phyloP scores from a whole-genome alignment of 2,329 filamentous ascomycete genomes.

The Tolypocladium cylindrosporum region DNA sequence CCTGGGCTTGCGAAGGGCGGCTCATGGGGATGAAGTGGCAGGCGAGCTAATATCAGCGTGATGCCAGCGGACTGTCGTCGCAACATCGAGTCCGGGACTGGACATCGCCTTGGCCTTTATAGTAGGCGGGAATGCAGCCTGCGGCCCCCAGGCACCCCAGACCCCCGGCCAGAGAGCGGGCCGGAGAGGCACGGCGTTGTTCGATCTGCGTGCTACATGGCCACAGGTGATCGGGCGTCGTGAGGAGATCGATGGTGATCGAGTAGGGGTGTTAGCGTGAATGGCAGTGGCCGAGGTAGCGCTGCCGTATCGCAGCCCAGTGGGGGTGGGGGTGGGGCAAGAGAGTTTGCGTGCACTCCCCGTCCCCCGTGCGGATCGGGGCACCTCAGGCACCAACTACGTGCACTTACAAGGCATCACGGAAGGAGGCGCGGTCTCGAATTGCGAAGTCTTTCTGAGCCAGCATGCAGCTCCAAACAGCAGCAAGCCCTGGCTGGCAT shows the following conservation, averaged over 20 bases:
- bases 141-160: not conserved
- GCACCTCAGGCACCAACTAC: not conserved
- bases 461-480: no score
- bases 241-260: slow-evolving; percentile 13
- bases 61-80: not conserved
- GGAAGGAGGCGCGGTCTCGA: no score
- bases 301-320: not conserved
- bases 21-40: no score
- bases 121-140: not conserved
- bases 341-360: no score
- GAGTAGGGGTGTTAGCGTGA: not conserved
- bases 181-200: not conserved
- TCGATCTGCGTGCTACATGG: slow-evolving; percentile 9
- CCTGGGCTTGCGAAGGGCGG: not conserved
- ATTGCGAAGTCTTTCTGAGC: no score
- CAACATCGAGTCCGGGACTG: not conserved
- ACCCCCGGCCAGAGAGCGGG: no score
- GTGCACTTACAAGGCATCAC: no score
- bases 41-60: not conserved
- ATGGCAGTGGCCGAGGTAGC: not conserved
- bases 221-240: slow-evolving; percentile 10
- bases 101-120: not conserved
- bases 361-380: not conserved
- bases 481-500: not conserved
- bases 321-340: not conserved